These are phyloP conservation scores for Tolypocladium amazonense DNA, from an alignment of 2,329 filamentous ascomycete species.

Conservation along the genomic window DNA sequence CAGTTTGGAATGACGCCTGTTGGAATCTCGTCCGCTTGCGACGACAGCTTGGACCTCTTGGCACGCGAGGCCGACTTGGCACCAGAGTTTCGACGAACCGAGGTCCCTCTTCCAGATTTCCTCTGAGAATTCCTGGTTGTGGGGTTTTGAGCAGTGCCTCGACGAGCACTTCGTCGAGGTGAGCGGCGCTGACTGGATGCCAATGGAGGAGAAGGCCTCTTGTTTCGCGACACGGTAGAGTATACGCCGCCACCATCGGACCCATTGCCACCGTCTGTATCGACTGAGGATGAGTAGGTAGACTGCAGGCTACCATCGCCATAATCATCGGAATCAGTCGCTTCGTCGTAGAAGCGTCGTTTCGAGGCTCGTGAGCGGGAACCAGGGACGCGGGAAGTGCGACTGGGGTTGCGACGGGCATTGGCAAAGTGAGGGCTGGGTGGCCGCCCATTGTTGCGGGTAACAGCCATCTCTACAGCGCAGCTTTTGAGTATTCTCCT, in stretches of 20 bases:
- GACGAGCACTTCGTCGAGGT: not conserved
- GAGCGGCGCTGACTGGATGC: not conserved
- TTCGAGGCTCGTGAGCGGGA: conserved; percentile 1
- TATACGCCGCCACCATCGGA: not conserved
- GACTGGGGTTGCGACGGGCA: conserved; percentile 12
- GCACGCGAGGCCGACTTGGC: conserved; percentile 4
- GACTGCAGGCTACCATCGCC: not conserved
- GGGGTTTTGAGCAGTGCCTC: not conserved
- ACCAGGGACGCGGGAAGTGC: conserved; percentile 5
- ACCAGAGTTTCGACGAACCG: not conserved
- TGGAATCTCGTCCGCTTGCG: conserved; percentile 1
- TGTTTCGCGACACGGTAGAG: not conserved
- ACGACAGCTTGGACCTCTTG: conserved; percentile 6
- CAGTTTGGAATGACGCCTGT: conserved; percentile 37
- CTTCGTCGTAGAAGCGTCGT: conserved; percentile 3
- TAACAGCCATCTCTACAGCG: conserved; percentile 15
- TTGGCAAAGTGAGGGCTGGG: not conserved
- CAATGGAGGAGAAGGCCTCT: not conserved
- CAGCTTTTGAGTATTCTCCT: not conserved
- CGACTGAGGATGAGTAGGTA: not conserved
- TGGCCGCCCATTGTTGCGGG: conserved; percentile 12
- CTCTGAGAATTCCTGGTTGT: not conserved
- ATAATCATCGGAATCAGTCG: not conserved
- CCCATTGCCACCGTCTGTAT: not conserved
- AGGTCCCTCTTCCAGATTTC: not conserved